Evolutionary conservation across 1,284 basidiomycete genomes (phyloP), one percentile per base, ranked within the genome.

Genomic region (Malassezia globosa): DNA sequence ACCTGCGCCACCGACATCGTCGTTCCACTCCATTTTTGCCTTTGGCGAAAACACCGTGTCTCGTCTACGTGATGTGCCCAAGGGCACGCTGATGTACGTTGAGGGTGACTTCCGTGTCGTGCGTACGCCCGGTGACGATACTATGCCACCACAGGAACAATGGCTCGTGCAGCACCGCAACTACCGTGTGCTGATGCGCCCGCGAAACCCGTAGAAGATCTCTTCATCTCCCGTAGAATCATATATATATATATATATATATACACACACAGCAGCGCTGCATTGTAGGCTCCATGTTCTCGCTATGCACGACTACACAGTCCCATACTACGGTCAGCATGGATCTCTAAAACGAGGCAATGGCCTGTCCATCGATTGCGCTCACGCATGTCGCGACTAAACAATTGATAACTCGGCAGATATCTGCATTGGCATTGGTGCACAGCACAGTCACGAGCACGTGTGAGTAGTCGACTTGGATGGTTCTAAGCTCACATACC

Each of bases 11-110:
- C 53, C 53, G 11, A 63, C 59, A 10, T 52, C 56, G 27, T 54
- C 53, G 36, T 61, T 53, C 52, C 60, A 63, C 49, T 47, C 41
- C 18, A 48, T 63, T 42, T 63, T 61, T 43, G 60, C 59, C n/a
- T 63, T 63, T 37, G 59, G 59, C n/a, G 59, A 63, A 21, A 31
- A 26, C 14, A 41, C 54, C 4, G 60, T 59, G 29, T 39, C 55
- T 44, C 49, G 58, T 14, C 44, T 63, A 37, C 39, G 35, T 11
- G 51, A 51, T 24, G 35, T 63, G 16, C 48, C 35, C 22, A 63
- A 63, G 48, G 60, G 60, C 21, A 55, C 59, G 18, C 54, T 52
- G 36, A 46, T 63, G 31, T 48, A 46, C 36, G 60, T 63, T 16
- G 60, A 63, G 27, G 60, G 57, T n/a, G 59, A 61, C 42, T 63